Base-by-base conservation (phyloP, 495 filamentous ascomycete genomes). In the Podospora anserina region DNA sequence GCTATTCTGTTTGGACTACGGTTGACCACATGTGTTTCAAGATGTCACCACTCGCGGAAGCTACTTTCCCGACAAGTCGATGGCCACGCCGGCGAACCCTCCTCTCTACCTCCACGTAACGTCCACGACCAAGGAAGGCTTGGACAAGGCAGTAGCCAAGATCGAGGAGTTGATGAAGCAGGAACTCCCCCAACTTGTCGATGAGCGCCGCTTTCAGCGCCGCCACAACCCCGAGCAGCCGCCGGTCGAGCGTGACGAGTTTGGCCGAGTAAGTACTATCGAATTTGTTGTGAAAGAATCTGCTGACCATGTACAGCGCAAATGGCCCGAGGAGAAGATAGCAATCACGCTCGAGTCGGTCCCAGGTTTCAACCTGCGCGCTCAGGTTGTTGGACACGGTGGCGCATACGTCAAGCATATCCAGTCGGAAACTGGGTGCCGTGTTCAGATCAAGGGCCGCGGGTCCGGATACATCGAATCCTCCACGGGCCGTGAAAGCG, bases 31-130 rank as follows among this genome's bases (percentile, higher is more conserved):
- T 83, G 74, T 75, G 74, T 71, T 76, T 87, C 77, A 97, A 99
- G 95, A 99, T 96, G 93, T 99, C 86, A 98, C 95, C 26, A 97
- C 95, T 55, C 90, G 94, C 79, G 95, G 95, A 79, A 91, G 88
- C 68, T 99, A 97, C 75, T 96, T 94, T 74, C 95, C 95, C 0
- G 95, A 99, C 79, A 97, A 97, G 81, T 96, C 87, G 81, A 94
- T 98, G 93, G 92, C 95, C 7, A 97, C 93, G 4, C 88, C 94
- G 18, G 84, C 91, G 95, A 94, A 92, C 71, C 95, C 95, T 9
- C 94, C 95, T 3, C 83, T 99, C 26, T 97, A 93, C 74, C 91
- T 99, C 68, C 95, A 97, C 74, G 88, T 99, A 32, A 99, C 95
- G 2, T 97, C 93, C 80, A 97, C 91, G 5, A 90, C 88, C 19